These are phyloP conservation scores for Botrytis galanthina DNA, from an alignment of 2,329 filamentous ascomycete species.

Conservation along the genomic window DNA sequence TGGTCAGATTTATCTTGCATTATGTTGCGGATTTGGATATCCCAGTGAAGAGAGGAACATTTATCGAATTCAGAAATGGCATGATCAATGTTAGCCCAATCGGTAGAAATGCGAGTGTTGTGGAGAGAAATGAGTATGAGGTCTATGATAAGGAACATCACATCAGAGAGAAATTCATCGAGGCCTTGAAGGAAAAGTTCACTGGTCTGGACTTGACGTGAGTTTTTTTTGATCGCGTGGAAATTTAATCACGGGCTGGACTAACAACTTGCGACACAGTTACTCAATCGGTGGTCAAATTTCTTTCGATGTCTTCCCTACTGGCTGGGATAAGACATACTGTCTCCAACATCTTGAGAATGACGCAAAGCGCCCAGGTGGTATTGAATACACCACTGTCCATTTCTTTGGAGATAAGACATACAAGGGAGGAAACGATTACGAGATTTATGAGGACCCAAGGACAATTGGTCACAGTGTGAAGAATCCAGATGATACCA, in stretches of 20 bases:
- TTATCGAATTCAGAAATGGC: slow-evolving; percentile 85
- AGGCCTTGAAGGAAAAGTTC: slow-evolving; percentile 75
- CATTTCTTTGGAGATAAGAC: slow-evolving; percentile 99
- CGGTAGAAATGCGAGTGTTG: slow-evolving; percentile 77
- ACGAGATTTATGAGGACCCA: slow-evolving; percentile 82
- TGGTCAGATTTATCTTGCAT: slow-evolving; percentile 73
- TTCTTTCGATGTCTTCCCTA: slow-evolving; percentile 96
- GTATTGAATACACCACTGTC: slow-evolving; percentile 77
- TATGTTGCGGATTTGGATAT: slow-evolving; percentile 83
- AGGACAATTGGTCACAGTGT: slow-evolving; percentile 86
- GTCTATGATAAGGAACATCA: slow-evolving; percentile 75
- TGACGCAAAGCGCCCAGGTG: slow-evolving; percentile 68
- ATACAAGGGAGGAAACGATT: slow-evolving; percentile 87
- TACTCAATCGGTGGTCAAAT: slow-evolving; percentile 97
- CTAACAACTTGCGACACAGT: slow-evolving; percentile 43
- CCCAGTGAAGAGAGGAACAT: slow-evolving; percentile 79
- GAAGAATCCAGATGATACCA: slow-evolving; percentile 76
- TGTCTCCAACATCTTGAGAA: slow-evolving; percentile 83
- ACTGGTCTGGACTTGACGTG: slow-evolving; percentile 80
- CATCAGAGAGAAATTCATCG: slow-evolving; percentile 74
- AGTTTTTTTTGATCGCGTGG: slow-evolving; percentile 40
- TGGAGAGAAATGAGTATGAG: slow-evolving; percentile 82
- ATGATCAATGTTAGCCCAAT: slow-evolving; percentile 86
- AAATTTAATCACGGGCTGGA: neutral
- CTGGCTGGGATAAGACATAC: slow-evolving; percentile 98